These are phyloP conservation scores for Lodderomyces margitis DNA, from an alignment of 1,139 yeast genomes.

Conservation along the genomic window DNA sequence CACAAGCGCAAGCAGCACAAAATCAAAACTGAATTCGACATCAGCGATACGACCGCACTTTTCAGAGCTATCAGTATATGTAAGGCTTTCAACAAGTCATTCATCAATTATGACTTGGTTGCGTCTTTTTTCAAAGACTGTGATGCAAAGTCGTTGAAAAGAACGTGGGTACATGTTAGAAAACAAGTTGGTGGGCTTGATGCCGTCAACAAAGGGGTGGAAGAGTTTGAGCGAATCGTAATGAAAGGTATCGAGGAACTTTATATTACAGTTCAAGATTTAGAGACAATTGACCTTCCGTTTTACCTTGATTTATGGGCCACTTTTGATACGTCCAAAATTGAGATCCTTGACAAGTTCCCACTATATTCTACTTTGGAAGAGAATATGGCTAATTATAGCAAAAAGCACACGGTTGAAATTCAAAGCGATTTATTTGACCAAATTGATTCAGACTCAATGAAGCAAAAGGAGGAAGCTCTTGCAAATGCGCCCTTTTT, in stretches of 20 bases:
- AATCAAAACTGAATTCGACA: conserved; percentile 23
- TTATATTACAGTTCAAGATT: conserved; percentile 40
- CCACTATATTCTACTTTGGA: conserved; percentile 31
- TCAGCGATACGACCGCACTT: conserved; percentile 47
- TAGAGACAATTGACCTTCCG: conserved; percentile 47
- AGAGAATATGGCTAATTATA: conserved; percentile 32
- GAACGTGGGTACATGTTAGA: conserved; percentile 63
- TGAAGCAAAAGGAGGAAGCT: conserved; percentile 54
- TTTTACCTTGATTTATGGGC: conserved; percentile 59
- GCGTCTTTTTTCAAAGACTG: conserved; percentile 41
- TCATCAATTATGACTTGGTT: conserved; percentile 60
- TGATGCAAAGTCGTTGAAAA: conserved; percentile 39
- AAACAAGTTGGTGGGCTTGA: conserved; percentile 53
- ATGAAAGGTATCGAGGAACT: conserved; percentile 52
- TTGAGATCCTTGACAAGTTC: conserved; percentile 32
- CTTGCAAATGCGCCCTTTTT: conserved; percentile 40
- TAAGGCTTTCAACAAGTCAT: conserved; percentile 47
- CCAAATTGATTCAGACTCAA: conserved; percentile 45
- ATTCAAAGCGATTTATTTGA: conserved; percentile 25
- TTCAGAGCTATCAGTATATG: conserved; percentile 64
- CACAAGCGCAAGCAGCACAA: background rate
- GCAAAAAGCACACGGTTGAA: conserved; percentile 16
- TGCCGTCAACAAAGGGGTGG: conserved; percentile 51
- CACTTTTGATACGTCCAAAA: conserved; percentile 38
- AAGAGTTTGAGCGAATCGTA: conserved; percentile 59